phyloP scores from a whole-genome alignment of 805 yeast genomes.

The fission yeast (Schizosaccharomyces pombe) region DNA sequence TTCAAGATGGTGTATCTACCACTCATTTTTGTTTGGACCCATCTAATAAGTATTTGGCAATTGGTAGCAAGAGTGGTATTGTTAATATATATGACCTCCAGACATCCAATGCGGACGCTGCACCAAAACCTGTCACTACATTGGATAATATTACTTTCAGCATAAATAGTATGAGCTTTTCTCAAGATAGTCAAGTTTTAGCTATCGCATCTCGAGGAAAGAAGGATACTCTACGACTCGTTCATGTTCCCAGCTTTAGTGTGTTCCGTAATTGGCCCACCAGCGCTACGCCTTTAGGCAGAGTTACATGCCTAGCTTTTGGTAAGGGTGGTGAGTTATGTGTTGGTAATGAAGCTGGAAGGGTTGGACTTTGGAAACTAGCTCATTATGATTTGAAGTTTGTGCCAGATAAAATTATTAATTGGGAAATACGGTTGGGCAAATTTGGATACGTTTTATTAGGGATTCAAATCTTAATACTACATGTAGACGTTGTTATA shows the following conservation, averaged over 20 bases:
- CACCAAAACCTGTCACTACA: slow-evolving; percentile 31
- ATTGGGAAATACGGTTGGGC: too few relatives aligned
- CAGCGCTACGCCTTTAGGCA: slow-evolving; percentile 86
- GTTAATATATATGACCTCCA: slow-evolving; percentile 62
- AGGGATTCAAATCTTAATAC: too few relatives aligned
- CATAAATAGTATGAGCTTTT: slow-evolving; percentile 27
- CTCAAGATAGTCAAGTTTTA: slow-evolving; percentile 71
- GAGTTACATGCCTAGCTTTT: slow-evolving; percentile 59
- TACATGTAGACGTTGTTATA: too few relatives aligned
- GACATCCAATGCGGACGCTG: slow-evolving; percentile 10
- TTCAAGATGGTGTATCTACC: slow-evolving; percentile 57
- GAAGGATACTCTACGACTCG: slow-evolving; percentile 65
- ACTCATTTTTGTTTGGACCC: slow-evolving; percentile 32
- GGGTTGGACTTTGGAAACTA: slow-evolving; percentile 67
- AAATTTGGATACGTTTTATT: too few relatives aligned
- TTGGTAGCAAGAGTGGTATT: slow-evolving; percentile 73
- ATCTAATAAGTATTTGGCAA: slow-evolving; percentile 55
- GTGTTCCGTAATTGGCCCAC: slow-evolving; percentile 95
- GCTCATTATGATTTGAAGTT: slow-evolving; percentile 43
- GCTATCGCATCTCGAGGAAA: slow-evolving; percentile 67
- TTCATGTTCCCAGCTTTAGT: slow-evolving; percentile 67
- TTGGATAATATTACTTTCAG: slow-evolving; percentile 44
- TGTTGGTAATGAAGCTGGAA: slow-evolving; percentile 78
- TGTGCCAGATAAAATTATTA: too few relatives aligned
- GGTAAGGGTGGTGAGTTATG: slow-evolving; percentile 68